phyloP scores from a whole-genome alignment of 2,329 filamentous ascomycete genomes.

The Mollisiaceae sp. region DNA sequence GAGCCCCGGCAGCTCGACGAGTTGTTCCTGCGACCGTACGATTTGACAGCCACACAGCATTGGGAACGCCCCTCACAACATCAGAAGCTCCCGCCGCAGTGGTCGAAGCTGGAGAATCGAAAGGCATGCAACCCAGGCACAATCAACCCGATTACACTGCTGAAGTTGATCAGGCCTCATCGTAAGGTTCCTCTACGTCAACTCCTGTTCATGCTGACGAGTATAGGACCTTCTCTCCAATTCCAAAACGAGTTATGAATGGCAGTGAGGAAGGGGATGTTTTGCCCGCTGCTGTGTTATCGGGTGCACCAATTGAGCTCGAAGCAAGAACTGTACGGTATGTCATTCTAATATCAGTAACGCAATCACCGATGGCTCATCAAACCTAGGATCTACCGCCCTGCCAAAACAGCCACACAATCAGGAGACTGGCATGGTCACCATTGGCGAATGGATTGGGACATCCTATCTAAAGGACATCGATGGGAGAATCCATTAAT shows the following conservation, averaged over 20 bases:
- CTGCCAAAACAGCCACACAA: conserved; percentile 93
- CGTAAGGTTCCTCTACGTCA: conserved; percentile 61
- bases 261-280: conserved; percentile 80
- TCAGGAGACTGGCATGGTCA: conserved; percentile 85
- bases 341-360: conserved; percentile 34
- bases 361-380: conserved; percentile 24
- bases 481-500: conserved; percentile 98
- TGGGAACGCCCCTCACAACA: conserved; percentile 46
- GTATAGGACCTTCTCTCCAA: conserved; percentile 83
- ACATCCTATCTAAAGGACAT: conserved; percentile 88
- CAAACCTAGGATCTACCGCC: conserved; percentile 79
- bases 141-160: conserved; percentile 82
- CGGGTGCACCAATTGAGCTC: conserved; percentile 90
- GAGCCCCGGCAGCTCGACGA: conserved; percentile 45
- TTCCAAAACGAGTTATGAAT: conserved; percentile 88
- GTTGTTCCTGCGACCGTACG: conserved; percentile 54
- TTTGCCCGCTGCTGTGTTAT: conserved; percentile 83
- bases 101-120: conserved; percentile 24
- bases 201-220: conserved; percentile 35
- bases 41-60: conserved; percentile 55
- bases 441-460: conserved; percentile 99
- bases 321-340: conserved; percentile 95
- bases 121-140: conserved; percentile 29
- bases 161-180: conserved; percentile 85
- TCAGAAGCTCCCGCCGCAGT: conserved; percentile 40